These are phyloP conservation scores for Pseudozyma hubeiensis DNA, from an alignment of 1,284 basidiomycete genomes.

Conservation along the genomic window DNA sequence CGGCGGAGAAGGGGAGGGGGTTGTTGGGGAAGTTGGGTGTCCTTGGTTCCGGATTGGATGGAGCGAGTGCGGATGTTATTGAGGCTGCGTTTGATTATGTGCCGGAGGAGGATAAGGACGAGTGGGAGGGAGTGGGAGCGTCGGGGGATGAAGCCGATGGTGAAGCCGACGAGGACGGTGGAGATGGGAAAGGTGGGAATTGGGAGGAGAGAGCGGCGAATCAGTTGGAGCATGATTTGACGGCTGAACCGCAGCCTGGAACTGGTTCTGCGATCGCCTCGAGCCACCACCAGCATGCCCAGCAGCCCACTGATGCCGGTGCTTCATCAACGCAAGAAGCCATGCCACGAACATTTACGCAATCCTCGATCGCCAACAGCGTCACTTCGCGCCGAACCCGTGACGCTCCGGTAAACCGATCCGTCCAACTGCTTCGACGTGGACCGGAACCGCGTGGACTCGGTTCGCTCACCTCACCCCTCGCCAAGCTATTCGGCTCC, in stretches of 20 bases:
- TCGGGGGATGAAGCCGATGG: conserved; percentile 28
- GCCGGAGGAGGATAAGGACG: conserved; percentile 24
- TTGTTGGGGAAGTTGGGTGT: conserved; percentile 34
- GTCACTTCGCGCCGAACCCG: conserved; percentile 20
- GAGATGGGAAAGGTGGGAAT: conserved; percentile 10
- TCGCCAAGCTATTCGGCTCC: conserved; percentile 41
- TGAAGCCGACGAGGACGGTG: conserved; percentile 26
- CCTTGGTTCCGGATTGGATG: conserved; percentile 24
- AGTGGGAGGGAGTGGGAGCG: conserved; percentile 14
- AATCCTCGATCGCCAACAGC: conserved; percentile 30
- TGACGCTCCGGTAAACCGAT: conserved; percentile 14
- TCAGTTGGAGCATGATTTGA: conserved; percentile 16
- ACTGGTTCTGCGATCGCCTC: background rate
- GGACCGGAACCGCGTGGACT: conserved; percentile 36
- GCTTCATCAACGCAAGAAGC: conserved; percentile 8
- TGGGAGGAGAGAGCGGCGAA: conserved; percentile 35
- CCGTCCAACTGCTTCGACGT: conserved; percentile 18
- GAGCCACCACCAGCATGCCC: background rate
- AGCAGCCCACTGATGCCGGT: background rate
- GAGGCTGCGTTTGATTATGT: conserved; percentile 46
- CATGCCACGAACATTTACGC: conserved; percentile 18
- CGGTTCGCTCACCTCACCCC: conserved; percentile 40
- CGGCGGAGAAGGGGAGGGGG: conserved; percentile 49
- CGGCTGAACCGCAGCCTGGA: background rate
- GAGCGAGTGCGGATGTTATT: conserved; percentile 38